These are phyloP conservation scores for Azolla pinnata DNA, from an alignment of 75 land plant species.

Conservation along the genomic window DNA sequence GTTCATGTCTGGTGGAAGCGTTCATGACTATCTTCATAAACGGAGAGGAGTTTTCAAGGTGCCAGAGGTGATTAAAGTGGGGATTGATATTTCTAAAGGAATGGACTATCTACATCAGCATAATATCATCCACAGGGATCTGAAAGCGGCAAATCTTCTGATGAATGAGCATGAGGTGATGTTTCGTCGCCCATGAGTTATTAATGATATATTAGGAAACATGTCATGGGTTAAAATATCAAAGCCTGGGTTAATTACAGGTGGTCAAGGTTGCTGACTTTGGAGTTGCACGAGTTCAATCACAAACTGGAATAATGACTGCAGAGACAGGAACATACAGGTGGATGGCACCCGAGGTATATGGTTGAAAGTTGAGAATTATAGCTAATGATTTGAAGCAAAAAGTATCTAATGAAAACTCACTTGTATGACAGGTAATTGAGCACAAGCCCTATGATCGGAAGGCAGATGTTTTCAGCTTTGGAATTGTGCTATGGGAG, in stretches of 20 bases:
- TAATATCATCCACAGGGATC: slow-evolving; percentile 42
- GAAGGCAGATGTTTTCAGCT: slow-evolving; percentile 94
- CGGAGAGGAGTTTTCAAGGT: slow-evolving; percentile 72
- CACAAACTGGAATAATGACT: slow-evolving; percentile 76
- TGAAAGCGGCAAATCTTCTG: slow-evolving; percentile 19
- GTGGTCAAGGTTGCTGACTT: slow-evolving; percentile 97
- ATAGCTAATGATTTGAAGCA: too few relatives aligned
- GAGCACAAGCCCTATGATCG: slow-evolving; percentile 96
- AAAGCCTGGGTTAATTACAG: slow-evolving; percentile 19
- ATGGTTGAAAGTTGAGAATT: too few relatives aligned
- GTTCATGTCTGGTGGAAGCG: slow-evolving; percentile 94
- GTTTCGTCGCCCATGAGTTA: not conserved
- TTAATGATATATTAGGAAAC: slow-evolving; percentile 2
- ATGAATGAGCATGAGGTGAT: slow-evolving; percentile 97
- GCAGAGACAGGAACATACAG: slow-evolving; percentile 97
- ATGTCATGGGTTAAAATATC: slow-evolving; percentile 23
- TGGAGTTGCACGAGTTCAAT: slow-evolving; percentile 88
- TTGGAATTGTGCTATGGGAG: slow-evolving; percentile 92
- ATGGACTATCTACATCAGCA: slow-evolving; percentile 97
- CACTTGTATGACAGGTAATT: slow-evolving; percentile 87
- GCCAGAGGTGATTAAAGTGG: slow-evolving; percentile 72
- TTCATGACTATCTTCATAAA: slow-evolving; percentile 90
- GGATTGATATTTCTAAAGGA: slow-evolving; percentile 93
- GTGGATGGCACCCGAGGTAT: slow-evolving; percentile 99
- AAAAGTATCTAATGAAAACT: too few relatives aligned